Percentiles rank a stretch among this genome's conserved stretches.
Conservation (phyloP, 208 protist species). For the Acanthamoeba lenticulata region DNA sequence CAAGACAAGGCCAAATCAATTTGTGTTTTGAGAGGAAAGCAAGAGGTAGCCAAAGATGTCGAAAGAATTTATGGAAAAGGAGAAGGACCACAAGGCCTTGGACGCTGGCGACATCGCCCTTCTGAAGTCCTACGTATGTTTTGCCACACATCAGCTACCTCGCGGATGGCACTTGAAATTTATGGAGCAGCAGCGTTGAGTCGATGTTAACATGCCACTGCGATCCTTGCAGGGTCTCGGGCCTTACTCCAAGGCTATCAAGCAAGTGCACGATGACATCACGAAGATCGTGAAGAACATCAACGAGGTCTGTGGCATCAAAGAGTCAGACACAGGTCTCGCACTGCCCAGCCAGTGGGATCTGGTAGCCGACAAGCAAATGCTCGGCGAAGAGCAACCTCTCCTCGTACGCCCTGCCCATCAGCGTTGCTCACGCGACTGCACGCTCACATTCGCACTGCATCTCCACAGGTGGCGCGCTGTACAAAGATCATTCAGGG, state of each 20-base stretch:
- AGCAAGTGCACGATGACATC: conserved; percentile 97
- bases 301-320: conserved; percentile 95
- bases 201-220: neutral
- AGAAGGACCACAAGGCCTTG: conserved; percentile 86
- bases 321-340: conserved; percentile 99
- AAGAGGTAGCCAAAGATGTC: neutral
- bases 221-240: conserved; percentile 84
- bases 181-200: neutral
- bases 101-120: conserved; percentile 99
- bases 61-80: conserved; percentile 71
- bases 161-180: neutral
- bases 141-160: neutral
- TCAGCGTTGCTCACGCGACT: too few species aligned
- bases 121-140: conserved; percentile 96
- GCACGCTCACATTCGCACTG: neutral
- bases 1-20: neutral
- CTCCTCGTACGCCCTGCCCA: conserved; percentile 94
- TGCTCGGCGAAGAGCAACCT: conserved; percentile 96
- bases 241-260: conserved; percentile 97
- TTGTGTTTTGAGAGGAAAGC: neutral
- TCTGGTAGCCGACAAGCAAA: conserved; percentile 97
- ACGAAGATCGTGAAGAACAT: conserved; percentile 95
- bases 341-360: conserved; percentile 98
- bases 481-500: conserved; percentile 99
- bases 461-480: conserved; percentile 91